Base-by-base conservation (phyloP, 805 yeast species). In the Kurtzmaniella fragi region DNA sequence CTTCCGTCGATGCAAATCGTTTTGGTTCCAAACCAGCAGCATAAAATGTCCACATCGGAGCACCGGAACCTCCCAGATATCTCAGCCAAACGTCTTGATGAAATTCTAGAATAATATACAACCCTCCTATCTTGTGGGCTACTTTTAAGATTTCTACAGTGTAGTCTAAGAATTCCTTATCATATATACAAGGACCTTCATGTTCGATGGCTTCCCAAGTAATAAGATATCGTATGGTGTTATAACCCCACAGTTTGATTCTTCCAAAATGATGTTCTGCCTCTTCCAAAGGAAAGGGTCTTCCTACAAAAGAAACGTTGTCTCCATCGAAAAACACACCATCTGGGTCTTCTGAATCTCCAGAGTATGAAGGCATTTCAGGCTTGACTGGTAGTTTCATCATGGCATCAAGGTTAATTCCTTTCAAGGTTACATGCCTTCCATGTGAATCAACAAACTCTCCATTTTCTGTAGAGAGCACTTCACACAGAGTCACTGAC, bases 51-150 rank as follows among this genome's bases (percentile, higher is more conserved):
- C 97, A 90, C 52, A 86, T 52, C 1, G 97, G 97, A 3, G 96
- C 95, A 14, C 97, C 97, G 34, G 87, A 80, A 2, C 97, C 97
- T 4, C 96, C 96, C 9, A 80, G 68, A 54, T 72, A 85, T 35
- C 96, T 73, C 1, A 93, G 82, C 97, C 97, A 90, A 10, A 82
- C 95, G 56, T 90, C 97, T 58, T 90, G 97, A 56, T 90, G 97
- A 1, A 95, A 87, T 53, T 90, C 96, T 47, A 90, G 56, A 48
- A 84, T 80, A 5, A 88, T 86, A 50, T 83, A 84, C 14, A 89
- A 56, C 0, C 90, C 91, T 1, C 93, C 95, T 23, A 78, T 65
- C 14, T 70, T 54, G 34, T 75, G 69, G 11, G 84, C 71, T 6
- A 78, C 73, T 39, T 71, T 66, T 39, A 90, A 59, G 4, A 88